Evolutionary conservation across 2,329 filamentous ascomycete genomes (phyloP).

Genomic region (Colletotrichum caudatum): DNA sequence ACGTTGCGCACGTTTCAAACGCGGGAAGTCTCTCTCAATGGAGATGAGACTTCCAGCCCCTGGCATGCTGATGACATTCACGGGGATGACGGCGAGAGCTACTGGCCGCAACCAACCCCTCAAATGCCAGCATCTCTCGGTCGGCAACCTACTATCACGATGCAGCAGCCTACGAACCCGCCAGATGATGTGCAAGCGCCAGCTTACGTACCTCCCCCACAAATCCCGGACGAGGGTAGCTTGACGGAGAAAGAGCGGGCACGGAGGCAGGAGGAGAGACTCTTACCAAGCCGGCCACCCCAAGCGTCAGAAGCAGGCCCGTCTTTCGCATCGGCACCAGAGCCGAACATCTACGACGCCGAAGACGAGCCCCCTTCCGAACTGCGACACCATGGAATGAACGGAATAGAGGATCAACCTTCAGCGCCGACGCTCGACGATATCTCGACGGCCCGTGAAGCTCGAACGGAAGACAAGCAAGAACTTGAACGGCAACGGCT

Average conservation of each 20-base stretch:
- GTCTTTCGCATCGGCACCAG: conserved; percentile 47
- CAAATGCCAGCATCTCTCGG: conserved; percentile 21
- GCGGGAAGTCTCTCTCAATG: conserved; percentile 48
- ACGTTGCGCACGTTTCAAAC: conserved; percentile 44
- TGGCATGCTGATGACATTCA: conserved; percentile 32
- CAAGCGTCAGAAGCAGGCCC: conserved; percentile 52
- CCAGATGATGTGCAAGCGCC: conserved; percentile 54
- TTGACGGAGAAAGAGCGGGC: conserved; percentile 87
- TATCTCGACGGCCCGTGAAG: conserved; percentile 49
- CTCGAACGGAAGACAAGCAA: conserved; percentile 77
- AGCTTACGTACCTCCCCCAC: conserved; percentile 70
- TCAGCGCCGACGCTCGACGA: conserved; percentile 63
- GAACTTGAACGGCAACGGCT: conserved; percentile 77
- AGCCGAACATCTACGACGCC: conserved; percentile 61
- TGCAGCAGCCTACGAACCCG: conserved; percentile 34
- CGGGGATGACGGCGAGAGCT: conserved; percentile 35
- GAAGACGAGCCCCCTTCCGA: conserved; percentile 53
- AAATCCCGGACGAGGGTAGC: conserved; percentile 68
- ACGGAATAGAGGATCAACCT: conserved; percentile 50
- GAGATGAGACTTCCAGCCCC: conserved; percentile 47
- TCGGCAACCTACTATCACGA: conserved; percentile 36
- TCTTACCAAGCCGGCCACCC: conserved; percentile 84
- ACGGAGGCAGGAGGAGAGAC: conserved; percentile 79
- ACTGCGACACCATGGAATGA: conserved; percentile 34
- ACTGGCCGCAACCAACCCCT: conserved; percentile 35